Percentiles rank a stretch among this genome's conserved stretches.
Evolutionary conservation across 768 basidiomycete species (phyloP).

Genomic region (Suillus subalutaceus): DNA sequence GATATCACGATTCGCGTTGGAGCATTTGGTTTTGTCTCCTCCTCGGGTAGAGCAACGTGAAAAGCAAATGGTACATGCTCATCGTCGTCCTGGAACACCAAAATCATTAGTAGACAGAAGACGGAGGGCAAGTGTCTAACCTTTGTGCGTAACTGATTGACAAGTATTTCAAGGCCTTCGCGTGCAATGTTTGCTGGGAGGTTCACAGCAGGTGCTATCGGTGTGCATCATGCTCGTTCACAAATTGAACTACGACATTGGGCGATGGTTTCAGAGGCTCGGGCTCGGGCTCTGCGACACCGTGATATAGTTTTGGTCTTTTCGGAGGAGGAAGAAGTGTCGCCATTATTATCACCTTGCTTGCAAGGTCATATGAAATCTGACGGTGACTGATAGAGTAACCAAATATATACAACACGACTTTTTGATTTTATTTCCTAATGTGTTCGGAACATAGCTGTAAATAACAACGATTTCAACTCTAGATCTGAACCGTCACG

Average conservation of each 20-base stretch:
- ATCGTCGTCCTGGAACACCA: conserved; percentile 47
- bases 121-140: conserved; percentile 42
- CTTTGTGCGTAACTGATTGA: conserved; percentile 82
- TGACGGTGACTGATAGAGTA: too few relatives aligned
- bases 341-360: conserved; percentile 55
- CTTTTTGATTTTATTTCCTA: too few relatives aligned
- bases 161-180: conserved; percentile 83
- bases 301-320: conserved; percentile 82
- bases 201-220: conserved; percentile 86
- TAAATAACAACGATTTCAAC: too few relatives aligned
- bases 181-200: conserved; percentile 85
- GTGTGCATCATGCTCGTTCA: conserved; percentile 80
- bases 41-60: conserved; percentile 74
- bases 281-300: conserved; percentile 64
- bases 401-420: too few relatives aligned
- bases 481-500: too few relatives aligned
- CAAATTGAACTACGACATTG: conserved; percentile 88
- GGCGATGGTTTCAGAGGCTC: conserved; percentile 52
- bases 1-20: conserved; percentile 83
- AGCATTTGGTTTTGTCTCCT: conserved; percentile 46
- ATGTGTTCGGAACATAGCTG: too few relatives aligned
- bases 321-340: conserved; percentile 88
- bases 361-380: too few relatives aligned
- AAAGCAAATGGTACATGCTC: conserved; percentile 94
- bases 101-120: background rate